Base-by-base conservation (phyloP, 768 basidiomycete genomes). In the Suillus clintonianus region DNA sequence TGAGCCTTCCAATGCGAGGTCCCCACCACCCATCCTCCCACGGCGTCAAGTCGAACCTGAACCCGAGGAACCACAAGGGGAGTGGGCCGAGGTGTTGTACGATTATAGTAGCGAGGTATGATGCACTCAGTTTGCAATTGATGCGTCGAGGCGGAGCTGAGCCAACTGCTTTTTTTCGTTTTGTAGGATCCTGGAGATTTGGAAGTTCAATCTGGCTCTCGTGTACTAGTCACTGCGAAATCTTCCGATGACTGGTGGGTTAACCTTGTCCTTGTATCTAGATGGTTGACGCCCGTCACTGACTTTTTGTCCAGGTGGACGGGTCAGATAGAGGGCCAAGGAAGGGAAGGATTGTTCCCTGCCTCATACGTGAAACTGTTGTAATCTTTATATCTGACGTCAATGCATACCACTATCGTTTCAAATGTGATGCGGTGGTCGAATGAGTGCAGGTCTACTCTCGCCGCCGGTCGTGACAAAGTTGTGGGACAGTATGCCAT, bases 21-120 rank as follows among this genome's bases (percentile, higher is more conserved):
- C 70, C 55, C 63, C 70, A 42, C 75, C 67, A 63, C 71, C 54
- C 73, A 69, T 71, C 7, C 76, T 54, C 57, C 61, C 62, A 9
- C 50, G 63, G 27, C 64, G 59, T 22, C 63, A 59, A 37, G 51
- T 41, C 7, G 53, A 32, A 24, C 76, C 64, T 34, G 73, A 79
- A 65, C 71, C 72, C 3, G 79, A 80, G 51, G 80, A 76, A 57
- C 69, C 69, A 10, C 69, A 76, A 41, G 90, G 89, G 5, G 89
- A 90, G 65, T 94, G 92, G 92, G 90, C 85, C 17, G 87, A 92
- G 68, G 92, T 80, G 5, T 68, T 91, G 74, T 94, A 93, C 70
- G 91, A 90, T 64, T 94, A 90, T 77, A 77, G 77, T 48, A 87
- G 90, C 58, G 78, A 79, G 68, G 91, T 92, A 67, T 34, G 41